Percentiles rank a stretch among this genome's conserved stretches.
These are phyloP conservation scores for Cylindrotheca fusiformis DNA, from an alignment of 108 stramenopile genomes.

Conservation along the genomic window DNA sequence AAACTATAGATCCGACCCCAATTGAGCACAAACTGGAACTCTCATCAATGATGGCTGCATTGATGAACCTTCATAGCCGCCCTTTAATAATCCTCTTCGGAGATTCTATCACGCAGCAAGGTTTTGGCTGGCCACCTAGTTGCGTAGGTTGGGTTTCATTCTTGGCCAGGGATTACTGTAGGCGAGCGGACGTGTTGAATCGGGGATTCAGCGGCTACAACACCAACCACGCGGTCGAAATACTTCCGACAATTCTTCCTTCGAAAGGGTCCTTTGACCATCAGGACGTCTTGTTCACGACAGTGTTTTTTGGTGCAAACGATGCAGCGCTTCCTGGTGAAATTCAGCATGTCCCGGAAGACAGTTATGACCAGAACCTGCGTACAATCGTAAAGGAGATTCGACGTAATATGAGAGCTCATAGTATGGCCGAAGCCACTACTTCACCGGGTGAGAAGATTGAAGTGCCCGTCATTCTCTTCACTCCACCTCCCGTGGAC, in stretches of 20 bases:
- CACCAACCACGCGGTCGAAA: constrained; percentile 43
- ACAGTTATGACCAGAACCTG: constrained; percentile 50
- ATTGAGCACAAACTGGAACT: too few relatives aligned
- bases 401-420: constrained; percentile 2
- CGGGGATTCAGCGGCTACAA: constrained; percentile 80
- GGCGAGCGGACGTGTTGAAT: constrained; percentile 68
- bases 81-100: constrained; percentile 65
- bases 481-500: constrained; percentile 73
- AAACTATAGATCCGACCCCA: too few relatives aligned
- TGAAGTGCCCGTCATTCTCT: constrained; percentile 48
- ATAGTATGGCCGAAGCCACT: too few relatives aligned
- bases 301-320: constrained; percentile 77
- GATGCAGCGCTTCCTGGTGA: constrained; percentile 60
- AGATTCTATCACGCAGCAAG: constrained; percentile 64
- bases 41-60: too few relatives aligned
- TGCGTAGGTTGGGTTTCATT: constrained; percentile 57
- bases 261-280: neutral
- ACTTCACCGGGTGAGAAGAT: neutral
- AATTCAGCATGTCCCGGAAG: constrained; percentile 59
- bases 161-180: constrained; percentile 43
- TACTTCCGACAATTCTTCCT: constrained; percentile 40
- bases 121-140: constrained; percentile 37
- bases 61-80: constrained; percentile 24
- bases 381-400: constrained; percentile 37
- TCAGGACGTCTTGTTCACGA: constrained; percentile 44